Conservation (phyloP, 2,329 filamentous ascomycete species). For the Epichloe bromicola region DNA sequence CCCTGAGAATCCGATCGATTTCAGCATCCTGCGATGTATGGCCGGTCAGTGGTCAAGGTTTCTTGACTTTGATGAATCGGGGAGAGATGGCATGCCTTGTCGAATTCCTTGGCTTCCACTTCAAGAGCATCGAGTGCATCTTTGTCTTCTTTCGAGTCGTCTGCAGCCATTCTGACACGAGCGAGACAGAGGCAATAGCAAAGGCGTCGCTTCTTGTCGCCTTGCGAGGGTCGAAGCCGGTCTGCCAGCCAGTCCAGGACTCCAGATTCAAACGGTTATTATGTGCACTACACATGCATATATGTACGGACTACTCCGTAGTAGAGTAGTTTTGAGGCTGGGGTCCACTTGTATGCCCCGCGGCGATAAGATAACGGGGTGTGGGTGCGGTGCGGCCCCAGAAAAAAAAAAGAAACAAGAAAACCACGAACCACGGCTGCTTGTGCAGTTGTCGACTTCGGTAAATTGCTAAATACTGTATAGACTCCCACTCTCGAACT, state of each 20-base stretch:
- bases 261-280: no score
- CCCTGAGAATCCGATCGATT: conserved; percentile 84
- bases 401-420: neutral
- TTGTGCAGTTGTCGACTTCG: no score
- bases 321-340: neutral
- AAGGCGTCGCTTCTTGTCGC: neutral
- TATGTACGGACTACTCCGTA: no score
- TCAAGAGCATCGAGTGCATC: conserved; percentile 73
- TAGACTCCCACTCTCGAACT: no score
- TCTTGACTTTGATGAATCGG: neutral
- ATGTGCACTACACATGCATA: no score
- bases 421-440: neutral
- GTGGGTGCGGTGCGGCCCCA: neutral
- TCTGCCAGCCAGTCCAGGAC: no score
- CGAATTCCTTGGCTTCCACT: conserved; percentile 76
- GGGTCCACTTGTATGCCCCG: conserved; percentile 14
- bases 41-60: conserved; percentile 9
- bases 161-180: conserved; percentile 19
- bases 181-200: neutral
- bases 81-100: conserved; percentile 54
- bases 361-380: conserved; percentile 27
- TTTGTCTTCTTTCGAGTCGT: conserved; percentile 42
- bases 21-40: conserved; percentile 59
- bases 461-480: no score
- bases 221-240: neutral